Base-by-base conservation (phyloP, 177 flowering plant genomes). In the Vitis hybrid region DNA sequence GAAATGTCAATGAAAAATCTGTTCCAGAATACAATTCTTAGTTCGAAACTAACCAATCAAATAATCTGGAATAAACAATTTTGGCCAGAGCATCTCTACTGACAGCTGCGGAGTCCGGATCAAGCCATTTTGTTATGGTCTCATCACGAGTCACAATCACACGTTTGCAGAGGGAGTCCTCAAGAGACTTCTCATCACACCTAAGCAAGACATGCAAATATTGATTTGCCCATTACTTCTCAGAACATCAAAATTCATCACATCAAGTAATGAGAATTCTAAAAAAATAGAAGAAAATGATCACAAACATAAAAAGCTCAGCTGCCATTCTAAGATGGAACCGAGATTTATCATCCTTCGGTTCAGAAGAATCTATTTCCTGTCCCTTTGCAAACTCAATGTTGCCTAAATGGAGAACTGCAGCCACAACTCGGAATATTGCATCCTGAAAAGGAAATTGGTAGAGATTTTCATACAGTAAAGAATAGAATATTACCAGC, bases 31-130 rank as follows among this genome's bases (percentile, higher is more conserved):
- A 14, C 1, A 17, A 39, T 39, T 39, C 45, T 39, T 5, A 39
- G 8, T 58, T 17, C 1, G 6, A 32, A 76, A 64, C 81, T 65
- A 76, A 96, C 99, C 98, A 96, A 75, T 96, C 99, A 88, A 96
- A 96, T 64, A 96, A 81, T 70, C 91, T 84, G 63, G 98, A 83
- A 77, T 96, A 96, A 19, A 93, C 95, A 75, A 75, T 87, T 80
- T 90, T 92, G 48, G 99, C 98, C 76, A 94, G 79, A 23, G 99
- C 97, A 88, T 96, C 99, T 83, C 99, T 83, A 79, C 86, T 92
- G 70, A 87, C 67, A 74, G 90, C 78, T n/a, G 99, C 99, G 78
- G 97, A 72, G 8, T 85, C 82, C 32, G 97, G 97, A 83, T 96
- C 97, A 65, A 94, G 88, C 19, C 72, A 84, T 80, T 92, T 96